phyloP scores from a whole-genome alignment of 495 filamentous ascomycete genomes.

The Lasiosphaeria ovina region DNA sequence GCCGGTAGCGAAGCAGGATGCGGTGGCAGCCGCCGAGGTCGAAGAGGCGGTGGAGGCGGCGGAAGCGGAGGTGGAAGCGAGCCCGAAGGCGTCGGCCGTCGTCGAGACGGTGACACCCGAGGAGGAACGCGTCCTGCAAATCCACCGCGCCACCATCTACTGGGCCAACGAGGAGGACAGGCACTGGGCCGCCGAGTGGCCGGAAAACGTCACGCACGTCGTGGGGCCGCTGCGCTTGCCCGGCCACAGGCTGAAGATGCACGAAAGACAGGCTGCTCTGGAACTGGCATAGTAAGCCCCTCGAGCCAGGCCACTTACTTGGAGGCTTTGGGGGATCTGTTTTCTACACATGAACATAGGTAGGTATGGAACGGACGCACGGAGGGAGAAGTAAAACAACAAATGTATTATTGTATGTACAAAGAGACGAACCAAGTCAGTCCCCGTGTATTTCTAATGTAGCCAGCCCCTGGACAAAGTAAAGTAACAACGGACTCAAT shows the following conservation, averaged over 20 bases:
- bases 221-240: conserved; percentile 21
- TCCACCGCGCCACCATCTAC: conserved; percentile 51
- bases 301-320: not conserved
- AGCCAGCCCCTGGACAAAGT: no score
- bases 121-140: conserved; percentile 21
- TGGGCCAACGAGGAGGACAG: conserved; percentile 70
- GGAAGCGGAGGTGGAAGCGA: conserved; percentile 25
- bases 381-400: no score
- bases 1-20: conserved; percentile 7
- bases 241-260: no score
- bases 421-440: no score
- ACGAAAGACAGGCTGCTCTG: no score
- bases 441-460: no score
- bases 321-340: not conserved
- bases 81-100: not conserved
- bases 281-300: no score
- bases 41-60: conserved; percentile 19
- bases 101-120: conserved; percentile 16
- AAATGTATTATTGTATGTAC: no score
- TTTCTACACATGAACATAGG: not conserved
- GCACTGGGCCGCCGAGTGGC: conserved; percentile 66
- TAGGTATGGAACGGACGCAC: no score
- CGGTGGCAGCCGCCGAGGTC: conserved; percentile 18
- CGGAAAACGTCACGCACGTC: conserved; percentile 62
- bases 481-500: no score